Evolutionary conservation across 345 rosid species (phyloP).

Genomic region (Punica granatum): DNA sequence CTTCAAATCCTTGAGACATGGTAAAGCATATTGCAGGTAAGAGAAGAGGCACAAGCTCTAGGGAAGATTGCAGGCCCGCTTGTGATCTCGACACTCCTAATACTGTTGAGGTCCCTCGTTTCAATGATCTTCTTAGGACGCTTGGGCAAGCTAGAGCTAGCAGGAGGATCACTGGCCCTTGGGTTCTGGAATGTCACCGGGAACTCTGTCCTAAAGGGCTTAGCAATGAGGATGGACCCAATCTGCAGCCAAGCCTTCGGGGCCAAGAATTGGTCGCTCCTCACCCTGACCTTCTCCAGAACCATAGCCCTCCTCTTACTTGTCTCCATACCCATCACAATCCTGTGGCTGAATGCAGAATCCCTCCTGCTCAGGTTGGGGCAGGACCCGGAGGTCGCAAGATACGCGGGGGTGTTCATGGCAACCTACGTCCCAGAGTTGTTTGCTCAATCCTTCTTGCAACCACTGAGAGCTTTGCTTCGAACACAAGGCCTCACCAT

Average conservation of each 20-base stretch:
- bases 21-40: slow-evolving; percentile 41
- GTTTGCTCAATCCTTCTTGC: slow-evolving; percentile 63
- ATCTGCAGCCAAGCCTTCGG: slow-evolving; percentile 87
- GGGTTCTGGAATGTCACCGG: slow-evolving; percentile 86
- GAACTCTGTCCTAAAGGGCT: slow-evolving; percentile 62
- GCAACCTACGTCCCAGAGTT: slow-evolving; percentile 65
- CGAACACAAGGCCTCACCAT: slow-evolving; percentile 70
- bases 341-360: slow-evolving; percentile 64
- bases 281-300: slow-evolving; percentile 62
- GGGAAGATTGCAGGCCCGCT: slow-evolving; percentile 69
- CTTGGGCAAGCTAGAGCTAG: slow-evolving; percentile 59
- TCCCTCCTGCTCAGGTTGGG: slow-evolving; percentile 53
- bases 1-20: too few relatives aligned
- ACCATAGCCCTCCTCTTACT: slow-evolving; percentile 46
- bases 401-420: slow-evolving; percentile 52
- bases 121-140: slow-evolving; percentile 75
- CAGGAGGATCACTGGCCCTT: slow-evolving; percentile 81
- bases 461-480: slow-evolving; percentile 62
- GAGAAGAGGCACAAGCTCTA: slow-evolving; percentile 52
- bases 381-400: slow-evolving; percentile 64
- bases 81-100: slow-evolving; percentile 58
- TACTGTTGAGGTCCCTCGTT: slow-evolving; percentile 62
- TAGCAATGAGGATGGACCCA: slow-evolving; percentile 86
- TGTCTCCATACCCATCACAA: slow-evolving; percentile 46
- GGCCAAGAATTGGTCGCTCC: slow-evolving; percentile 62